These are phyloP conservation scores for Loxodes magnus DNA, from an alignment of 73 alveolate species.

Conservation along the genomic window DNA sequence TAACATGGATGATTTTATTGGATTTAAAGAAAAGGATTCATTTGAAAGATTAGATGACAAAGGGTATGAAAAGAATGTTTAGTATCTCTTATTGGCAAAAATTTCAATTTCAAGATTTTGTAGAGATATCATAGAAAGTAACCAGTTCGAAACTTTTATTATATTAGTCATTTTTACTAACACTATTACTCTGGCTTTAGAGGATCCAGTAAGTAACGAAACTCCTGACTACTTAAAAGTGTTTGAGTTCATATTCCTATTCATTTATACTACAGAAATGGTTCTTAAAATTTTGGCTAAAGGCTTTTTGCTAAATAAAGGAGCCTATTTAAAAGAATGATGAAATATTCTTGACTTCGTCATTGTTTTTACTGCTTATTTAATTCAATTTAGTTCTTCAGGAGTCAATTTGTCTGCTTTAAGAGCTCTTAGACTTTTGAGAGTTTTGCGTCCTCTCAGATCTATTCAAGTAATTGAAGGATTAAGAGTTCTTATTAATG, in stretches of 20 bases:
- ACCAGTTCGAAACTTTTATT: slow-evolving; percentile 28
- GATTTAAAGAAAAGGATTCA: too few relatives aligned
- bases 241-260: slow-evolving; percentile 29
- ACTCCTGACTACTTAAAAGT: too few relatives aligned
- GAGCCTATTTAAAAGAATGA: slow-evolving; percentile 29
- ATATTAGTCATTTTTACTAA: slow-evolving; percentile 36
- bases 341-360: slow-evolving; percentile 31
- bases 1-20: too few relatives aligned
- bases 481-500: slow-evolving; percentile 58
- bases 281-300: slow-evolving; percentile 21
- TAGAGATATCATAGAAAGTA: slow-evolving; percentile 10
- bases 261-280: slow-evolving; percentile 24
- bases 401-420: background rate
- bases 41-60: too few relatives aligned
- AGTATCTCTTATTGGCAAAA: too few relatives aligned
- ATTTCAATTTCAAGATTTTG: background rate
- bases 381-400: slow-evolving; percentile 8
- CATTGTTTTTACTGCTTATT: slow-evolving; percentile 15
- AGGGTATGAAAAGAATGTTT: too few relatives aligned
- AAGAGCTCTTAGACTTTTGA: slow-evolving; percentile 10
- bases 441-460: slow-evolving; percentile 9
- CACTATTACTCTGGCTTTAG: slow-evolving; percentile 60
- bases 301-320: slow-evolving; percentile 17
- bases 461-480: slow-evolving; percentile 31
- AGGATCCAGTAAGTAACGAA: too few relatives aligned